Evolutionary conservation across 179 eudicot genomes (phyloP).

Genomic region (Vitellaria paradoxa): DNA sequence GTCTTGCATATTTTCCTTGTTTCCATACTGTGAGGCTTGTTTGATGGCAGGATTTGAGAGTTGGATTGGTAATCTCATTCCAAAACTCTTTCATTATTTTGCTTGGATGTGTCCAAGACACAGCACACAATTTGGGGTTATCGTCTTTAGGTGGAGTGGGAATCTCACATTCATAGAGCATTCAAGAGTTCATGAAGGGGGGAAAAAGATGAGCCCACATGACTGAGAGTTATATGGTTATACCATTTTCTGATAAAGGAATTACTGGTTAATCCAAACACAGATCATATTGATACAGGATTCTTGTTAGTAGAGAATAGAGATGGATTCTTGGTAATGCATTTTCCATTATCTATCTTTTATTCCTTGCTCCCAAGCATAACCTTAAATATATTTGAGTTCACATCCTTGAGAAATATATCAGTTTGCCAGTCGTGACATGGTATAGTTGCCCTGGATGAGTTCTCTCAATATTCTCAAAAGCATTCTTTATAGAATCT

Average conservation of each 20-base stretch:
- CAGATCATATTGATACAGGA: background rate
- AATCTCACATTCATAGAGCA: background rate
- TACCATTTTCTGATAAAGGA: background rate
- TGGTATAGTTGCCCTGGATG: background rate
- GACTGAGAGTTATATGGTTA: background rate
- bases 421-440: constrained; percentile 9
- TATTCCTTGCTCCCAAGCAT: background rate
- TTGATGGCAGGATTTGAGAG: background rate
- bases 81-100: background rate
- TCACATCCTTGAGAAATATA: constrained; percentile 1
- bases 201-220: background rate
- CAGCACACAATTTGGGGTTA: background rate
- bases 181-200: background rate
- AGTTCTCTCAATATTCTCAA: background rate
- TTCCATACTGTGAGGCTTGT: background rate
- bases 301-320: background rate
- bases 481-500: constrained; percentile 9
- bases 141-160: background rate
- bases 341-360: background rate
- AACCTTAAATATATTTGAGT: background rate
- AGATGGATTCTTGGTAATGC: background rate
- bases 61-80: background rate
- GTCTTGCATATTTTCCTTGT: background rate
- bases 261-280: background rate
- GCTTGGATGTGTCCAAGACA: background rate